Evolutionary conservation across 176 grass and related monocot genomes (phyloP).

Genomic region (Paspalum notatum): DNA sequence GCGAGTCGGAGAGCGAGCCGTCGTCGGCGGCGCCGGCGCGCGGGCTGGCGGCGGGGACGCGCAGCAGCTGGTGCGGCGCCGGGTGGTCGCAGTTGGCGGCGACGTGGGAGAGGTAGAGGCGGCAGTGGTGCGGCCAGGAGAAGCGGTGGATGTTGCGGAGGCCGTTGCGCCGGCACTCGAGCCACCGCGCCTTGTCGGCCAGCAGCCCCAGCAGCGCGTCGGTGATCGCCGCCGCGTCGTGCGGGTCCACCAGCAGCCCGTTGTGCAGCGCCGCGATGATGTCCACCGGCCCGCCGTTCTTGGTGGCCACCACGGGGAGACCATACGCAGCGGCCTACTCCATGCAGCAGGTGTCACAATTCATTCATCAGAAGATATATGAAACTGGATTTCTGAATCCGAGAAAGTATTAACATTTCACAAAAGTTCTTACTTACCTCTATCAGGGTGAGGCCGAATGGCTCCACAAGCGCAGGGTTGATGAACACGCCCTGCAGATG

Average conservation of each 20-base stretch:
- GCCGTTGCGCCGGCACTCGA: slow-evolving; percentile 83
- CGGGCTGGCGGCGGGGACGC: slow-evolving; percentile 37
- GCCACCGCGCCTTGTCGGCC: slow-evolving; percentile 77
- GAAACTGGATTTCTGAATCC: neutral
- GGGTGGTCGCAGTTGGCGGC: slow-evolving; percentile 54
- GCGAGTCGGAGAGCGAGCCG: slow-evolving; percentile 78
- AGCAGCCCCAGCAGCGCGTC: slow-evolving; percentile 74
- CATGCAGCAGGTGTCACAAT: neutral
- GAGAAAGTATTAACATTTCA: neutral
- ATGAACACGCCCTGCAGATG: slow-evolving; percentile 80
- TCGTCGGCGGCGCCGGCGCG: neutral
- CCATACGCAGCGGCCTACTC: slow-evolving; percentile 87
- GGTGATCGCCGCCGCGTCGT: slow-evolving; percentile 67
- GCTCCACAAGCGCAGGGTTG: slow-evolving; percentile 91
- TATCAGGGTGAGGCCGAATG: slow-evolving; percentile 91
- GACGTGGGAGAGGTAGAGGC: slow-evolving; percentile 84
- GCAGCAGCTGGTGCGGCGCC: slow-evolving; percentile 42
- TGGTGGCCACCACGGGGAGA: slow-evolving; percentile 81
- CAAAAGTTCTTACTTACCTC: slow-evolving; percentile 46
- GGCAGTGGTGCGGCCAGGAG: slow-evolving; percentile 98
- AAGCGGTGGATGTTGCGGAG: slow-evolving; percentile 96
- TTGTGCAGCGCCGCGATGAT: slow-evolving; percentile 86
- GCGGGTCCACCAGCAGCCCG: slow-evolving; percentile 83
- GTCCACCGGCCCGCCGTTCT: slow-evolving; percentile 96
- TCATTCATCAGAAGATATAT: neutral